A percentile compares a stretch with the other conserved stretches of the same genome.
phyloP scores from a whole-genome alignment of 2,329 filamentous ascomycete genomes.

The Cordyceps tenuipes region DNA sequence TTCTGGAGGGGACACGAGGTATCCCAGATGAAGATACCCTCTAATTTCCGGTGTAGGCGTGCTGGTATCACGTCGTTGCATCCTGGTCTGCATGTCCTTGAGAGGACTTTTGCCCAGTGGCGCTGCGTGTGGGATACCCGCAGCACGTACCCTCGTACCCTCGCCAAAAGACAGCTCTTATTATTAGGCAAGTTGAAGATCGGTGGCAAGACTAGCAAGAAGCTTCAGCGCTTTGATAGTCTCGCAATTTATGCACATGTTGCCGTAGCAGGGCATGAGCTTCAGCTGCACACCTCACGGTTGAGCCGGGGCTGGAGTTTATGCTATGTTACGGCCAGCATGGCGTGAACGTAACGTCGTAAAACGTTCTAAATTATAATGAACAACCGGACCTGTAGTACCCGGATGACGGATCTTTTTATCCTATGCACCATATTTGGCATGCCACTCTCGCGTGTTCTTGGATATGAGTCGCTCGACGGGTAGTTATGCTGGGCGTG shows the following conservation, averaged over 20 bases:
- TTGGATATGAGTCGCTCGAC: not conserved
- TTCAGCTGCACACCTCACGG: not conserved
- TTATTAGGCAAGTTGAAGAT: not conserved
- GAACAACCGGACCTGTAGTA: not conserved
- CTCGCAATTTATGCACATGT: not conserved
- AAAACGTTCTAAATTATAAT: not conserved
- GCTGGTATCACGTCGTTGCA: not conserved
- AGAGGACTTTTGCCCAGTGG: slow-evolving; percentile 3
- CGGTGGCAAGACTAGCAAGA: not conserved
- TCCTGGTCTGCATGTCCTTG: not conserved
- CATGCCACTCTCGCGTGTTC: not conserved
- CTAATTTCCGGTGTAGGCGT: not conserved
- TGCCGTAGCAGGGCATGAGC: not conserved
- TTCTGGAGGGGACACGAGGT: not conserved
- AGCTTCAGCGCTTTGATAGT: not conserved
- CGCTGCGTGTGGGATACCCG: not conserved
- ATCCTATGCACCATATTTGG: not conserved
- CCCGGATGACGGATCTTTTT: not conserved
- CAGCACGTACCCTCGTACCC: not conserved
- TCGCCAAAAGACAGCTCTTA: not conserved
- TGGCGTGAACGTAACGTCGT: slow-evolving; percentile 7
- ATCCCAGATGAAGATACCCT: not conserved
- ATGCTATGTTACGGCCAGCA: not conserved
- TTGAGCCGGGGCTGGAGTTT: slow-evolving; percentile 4
- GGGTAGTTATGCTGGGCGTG: not conserved